Conservation (phyloP, 2,329 filamentous ascomycete genomes). For the Rhinocladiella similis region DNA sequence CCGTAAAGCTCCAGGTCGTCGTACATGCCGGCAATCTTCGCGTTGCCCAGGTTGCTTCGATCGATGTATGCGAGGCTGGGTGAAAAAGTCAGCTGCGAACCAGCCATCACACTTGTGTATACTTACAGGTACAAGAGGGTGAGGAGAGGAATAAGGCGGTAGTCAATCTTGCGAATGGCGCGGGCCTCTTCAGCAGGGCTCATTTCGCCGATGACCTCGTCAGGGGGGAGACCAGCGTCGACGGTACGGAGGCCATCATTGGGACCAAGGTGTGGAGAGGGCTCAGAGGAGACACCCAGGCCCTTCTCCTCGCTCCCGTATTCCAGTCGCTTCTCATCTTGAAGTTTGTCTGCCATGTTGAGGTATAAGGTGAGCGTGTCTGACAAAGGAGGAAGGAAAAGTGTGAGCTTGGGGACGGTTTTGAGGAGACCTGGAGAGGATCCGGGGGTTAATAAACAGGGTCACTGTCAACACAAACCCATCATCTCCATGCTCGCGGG, state of each 20-base stretch:
- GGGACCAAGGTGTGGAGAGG: background rate
- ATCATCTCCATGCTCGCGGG: background rate
- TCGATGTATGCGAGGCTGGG: conserved; percentile 33
- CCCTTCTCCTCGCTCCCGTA: background rate
- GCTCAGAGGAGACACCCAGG: background rate
- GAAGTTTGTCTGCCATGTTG: background rate
- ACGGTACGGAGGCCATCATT: background rate
- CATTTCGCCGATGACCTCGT: background rate
- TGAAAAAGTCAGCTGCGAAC: background rate
- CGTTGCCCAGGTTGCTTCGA: conserved; percentile 50
- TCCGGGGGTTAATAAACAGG: background rate
- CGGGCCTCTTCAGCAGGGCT: background rate
- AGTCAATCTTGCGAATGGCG: conserved; percentile 45
- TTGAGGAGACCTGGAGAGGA: background rate
- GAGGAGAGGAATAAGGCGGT: conserved; percentile 44
- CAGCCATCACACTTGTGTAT: conserved; percentile 37
- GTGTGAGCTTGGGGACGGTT: background rate
- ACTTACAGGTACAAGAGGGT: conserved; percentile 46
- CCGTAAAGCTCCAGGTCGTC: conserved; percentile 44
- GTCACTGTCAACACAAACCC: background rate
- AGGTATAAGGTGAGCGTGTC: background rate
- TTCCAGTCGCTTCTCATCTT: background rate
- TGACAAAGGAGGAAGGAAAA: background rate
- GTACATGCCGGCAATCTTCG: conserved; percentile 46
- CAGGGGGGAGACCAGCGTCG: background rate